phyloP scores from a whole-genome alignment of 441 rosid genomes.

The Mallotus japonicus region DNA sequence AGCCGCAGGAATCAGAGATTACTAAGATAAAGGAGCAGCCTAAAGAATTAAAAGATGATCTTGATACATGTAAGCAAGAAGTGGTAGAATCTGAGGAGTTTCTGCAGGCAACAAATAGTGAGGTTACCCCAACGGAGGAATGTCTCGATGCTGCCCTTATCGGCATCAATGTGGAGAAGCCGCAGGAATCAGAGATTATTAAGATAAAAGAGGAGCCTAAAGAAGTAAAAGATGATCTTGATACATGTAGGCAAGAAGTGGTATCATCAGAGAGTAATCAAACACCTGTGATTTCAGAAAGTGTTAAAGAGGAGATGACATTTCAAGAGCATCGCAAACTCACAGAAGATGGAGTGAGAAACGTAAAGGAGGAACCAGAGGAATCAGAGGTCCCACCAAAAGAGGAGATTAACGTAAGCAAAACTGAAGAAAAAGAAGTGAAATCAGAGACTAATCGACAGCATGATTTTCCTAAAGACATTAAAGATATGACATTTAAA shows the following conservation, averaged over 20 bases:
- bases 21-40: constrained; percentile 28
- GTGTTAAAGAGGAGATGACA: too few relatives aligned
- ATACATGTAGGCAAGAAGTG: not conserved
- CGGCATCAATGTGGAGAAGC: not conserved
- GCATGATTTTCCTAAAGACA: not conserved
- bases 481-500: not conserved
- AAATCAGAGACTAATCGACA: constrained; percentile 12
- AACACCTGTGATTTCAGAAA: too few relatives aligned
- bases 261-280: not conserved
- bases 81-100: constrained; percentile 1
- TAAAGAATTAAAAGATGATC: not conserved
- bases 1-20: not conserved
- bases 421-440: not conserved
- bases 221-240: not conserved
- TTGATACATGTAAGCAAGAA: not conserved
- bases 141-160: not conserved
- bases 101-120: not conserved
- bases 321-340: too few relatives aligned
- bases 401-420: not conserved
- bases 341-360: not conserved
- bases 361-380: constrained; percentile 8
- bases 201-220: constrained; percentile 29
- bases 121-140: not conserved
- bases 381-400: not conserved
- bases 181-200: not conserved